Conservation (phyloP, 75 land plant genomes). For the Pinus tabuliformis region DNA sequence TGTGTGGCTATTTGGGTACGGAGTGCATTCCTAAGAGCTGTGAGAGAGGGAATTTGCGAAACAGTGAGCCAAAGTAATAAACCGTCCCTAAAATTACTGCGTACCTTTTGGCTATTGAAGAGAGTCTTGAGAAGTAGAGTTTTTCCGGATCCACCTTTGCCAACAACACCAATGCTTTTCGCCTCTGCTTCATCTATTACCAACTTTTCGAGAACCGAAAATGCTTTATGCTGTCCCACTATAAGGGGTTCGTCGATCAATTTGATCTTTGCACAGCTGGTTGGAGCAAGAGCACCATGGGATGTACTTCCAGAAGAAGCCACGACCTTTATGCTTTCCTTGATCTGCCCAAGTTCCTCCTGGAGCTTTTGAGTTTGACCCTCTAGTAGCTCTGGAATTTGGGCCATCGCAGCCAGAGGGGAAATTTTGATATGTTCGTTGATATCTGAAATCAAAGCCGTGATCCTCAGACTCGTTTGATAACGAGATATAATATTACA, state of each 20-base stretch:
- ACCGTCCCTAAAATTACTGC: neutral
- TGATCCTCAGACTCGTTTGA: neutral
- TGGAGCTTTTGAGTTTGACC: neutral
- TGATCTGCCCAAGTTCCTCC: neutral
- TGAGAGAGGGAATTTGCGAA: neutral
- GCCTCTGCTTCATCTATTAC: neutral
- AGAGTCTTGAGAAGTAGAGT: neutral
- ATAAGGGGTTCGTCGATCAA: no score
- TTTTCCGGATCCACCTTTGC: neutral
- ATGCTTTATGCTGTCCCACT: no score
- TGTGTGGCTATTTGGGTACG: neutral
- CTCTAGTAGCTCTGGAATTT: neutral
- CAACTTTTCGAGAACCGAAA: neutral
- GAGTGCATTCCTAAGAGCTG: no score
- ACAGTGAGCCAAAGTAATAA: neutral
- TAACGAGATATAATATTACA: neutral
- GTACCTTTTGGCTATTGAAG: neutral
- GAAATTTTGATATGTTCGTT: neutral
- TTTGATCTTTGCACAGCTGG: neutral
- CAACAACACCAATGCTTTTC: neutral
- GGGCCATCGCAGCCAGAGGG: neutral
- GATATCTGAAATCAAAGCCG: neutral
- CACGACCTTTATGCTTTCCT: neutral
- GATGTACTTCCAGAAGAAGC: neutral
- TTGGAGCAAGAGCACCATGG: neutral